These are phyloP conservation scores for Fonsecaea pedrosoi DNA, from an alignment of 2,329 filamentous ascomycete species.

Conservation along the genomic window DNA sequence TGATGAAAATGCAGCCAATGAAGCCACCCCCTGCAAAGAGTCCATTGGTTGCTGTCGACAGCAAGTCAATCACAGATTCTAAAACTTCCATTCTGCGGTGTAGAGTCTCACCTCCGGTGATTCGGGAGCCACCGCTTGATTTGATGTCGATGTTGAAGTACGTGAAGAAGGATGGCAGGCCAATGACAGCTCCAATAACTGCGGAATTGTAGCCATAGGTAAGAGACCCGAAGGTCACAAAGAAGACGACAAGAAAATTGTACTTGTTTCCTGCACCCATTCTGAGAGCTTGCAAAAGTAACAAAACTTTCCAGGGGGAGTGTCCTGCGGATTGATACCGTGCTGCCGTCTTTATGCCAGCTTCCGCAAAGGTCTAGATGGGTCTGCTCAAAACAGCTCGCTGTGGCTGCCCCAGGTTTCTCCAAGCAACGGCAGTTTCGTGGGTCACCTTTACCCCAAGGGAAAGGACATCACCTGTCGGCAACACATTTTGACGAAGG, in stretches of 20 bases:
- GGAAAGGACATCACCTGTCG: not conserved
- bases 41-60: constrained; percentile 32
- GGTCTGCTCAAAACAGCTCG: not conserved
- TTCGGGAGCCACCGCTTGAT: constrained; percentile 21
- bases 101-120: constrained; percentile 26
- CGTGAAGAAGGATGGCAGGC: constrained; percentile 33
- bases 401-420: constrained; percentile 4
- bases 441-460: constrained; percentile 10
- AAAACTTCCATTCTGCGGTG: not conserved
- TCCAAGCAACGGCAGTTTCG: constrained; percentile 10
- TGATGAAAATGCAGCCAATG: constrained; percentile 31
- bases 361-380: not conserved
- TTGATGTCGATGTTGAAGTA: constrained; percentile 53
- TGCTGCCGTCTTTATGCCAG: constrained; percentile 8
- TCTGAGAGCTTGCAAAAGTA: not conserved
- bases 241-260: constrained; percentile 32
- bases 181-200: constrained; percentile 34
- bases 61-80: constrained; percentile 8
- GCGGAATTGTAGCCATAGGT: constrained; percentile 38
- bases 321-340: not conserved
- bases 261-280: constrained; percentile 23
- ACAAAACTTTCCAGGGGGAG: not conserved
- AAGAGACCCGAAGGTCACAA: constrained; percentile 36
- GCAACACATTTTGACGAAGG: constrained; percentile 3
- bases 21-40: constrained; percentile 33